A percentile compares a stretch with the other conserved stretches of the same genome.
These are phyloP conservation scores for Leishmania aethiopica DNA, from an alignment of 208 protist genomes.

Conservation along the genomic window DNA sequence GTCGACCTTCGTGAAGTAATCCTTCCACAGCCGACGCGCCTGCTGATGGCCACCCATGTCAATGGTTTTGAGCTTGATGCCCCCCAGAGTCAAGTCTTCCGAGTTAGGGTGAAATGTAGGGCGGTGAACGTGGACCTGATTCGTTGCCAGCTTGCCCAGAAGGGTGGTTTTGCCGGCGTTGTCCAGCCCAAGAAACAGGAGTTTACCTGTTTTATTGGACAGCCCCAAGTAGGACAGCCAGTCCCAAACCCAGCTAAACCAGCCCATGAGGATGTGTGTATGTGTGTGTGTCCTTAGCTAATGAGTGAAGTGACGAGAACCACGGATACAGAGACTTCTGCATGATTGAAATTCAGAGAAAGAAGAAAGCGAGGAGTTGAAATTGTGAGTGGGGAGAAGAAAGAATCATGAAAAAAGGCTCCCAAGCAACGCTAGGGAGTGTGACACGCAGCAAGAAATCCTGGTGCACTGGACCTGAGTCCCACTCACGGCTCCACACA, in stretches of 20 bases:
- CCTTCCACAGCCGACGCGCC: conserved; percentile 97
- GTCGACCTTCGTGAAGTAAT: conserved; percentile 99
- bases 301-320: neutral
- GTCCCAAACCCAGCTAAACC: conserved; percentile 94
- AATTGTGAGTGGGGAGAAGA: neutral
- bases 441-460: neutral
- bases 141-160: conserved; percentile 93
- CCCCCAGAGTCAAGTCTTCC: conserved; percentile 98
- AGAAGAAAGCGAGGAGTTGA: neutral
- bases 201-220: conserved; percentile 91
- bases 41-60: conserved; percentile 99
- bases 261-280: conserved; percentile 34
- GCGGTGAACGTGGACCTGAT: conserved; percentile 89
- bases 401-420: neutral
- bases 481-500: neutral
- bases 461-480: neutral
- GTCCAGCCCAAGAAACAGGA: conserved; percentile 99
- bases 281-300: neutral
- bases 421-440: neutral
- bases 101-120: conserved; percentile 94
- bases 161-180: conserved; percentile 99
- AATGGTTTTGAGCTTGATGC: conserved; percentile 98
- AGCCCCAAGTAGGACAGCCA: conserved; percentile 93
- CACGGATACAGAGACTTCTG: too few relatives aligned
- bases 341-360: too few relatives aligned